These are phyloP conservation scores for Penicillium goetzii DNA, from an alignment of 495 filamentous ascomycete genomes.

Conservation along the genomic window DNA sequence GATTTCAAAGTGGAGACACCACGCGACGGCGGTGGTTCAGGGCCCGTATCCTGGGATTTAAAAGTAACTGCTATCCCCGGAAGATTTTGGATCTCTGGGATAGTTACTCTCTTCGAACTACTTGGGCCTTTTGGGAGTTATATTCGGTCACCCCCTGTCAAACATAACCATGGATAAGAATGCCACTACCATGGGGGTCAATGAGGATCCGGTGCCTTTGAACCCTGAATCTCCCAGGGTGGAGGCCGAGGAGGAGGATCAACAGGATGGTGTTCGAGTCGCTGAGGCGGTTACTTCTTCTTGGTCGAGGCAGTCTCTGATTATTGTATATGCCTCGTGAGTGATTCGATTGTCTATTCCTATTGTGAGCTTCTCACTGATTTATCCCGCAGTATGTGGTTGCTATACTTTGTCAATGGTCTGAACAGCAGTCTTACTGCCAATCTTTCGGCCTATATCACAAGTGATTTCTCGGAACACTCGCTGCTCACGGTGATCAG, in stretches of 20 bases:
- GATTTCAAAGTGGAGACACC: conserved; percentile 8
- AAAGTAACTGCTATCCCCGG: background rate
- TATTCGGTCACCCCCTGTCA: background rate
- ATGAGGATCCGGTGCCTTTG: conserved; percentile 3
- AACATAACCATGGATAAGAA: background rate
- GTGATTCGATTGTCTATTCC: background rate
- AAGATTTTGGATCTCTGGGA: background rate
- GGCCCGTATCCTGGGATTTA: background rate
- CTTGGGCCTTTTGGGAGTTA: background rate
- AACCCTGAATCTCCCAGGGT: background rate
- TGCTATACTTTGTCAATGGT: conserved; percentile 32
- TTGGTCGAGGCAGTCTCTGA: conserved; percentile 31
- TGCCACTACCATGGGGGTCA: background rate
- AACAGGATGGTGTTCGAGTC: conserved; percentile 34
- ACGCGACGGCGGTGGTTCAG: background rate
- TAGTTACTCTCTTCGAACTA: background rate
- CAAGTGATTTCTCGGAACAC: conserved; percentile 36
- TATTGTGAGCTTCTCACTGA: background rate
- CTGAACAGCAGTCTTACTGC: conserved; percentile 25
- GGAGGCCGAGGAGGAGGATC: conserved; percentile 10
- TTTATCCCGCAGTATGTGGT: conserved; percentile 29
- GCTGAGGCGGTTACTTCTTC: conserved; percentile 31
- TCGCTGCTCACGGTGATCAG: conserved; percentile 38
- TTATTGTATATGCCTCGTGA: conserved; percentile 30
- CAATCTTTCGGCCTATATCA: conserved; percentile 31